A percentile compares a stretch with the other conserved stretches of the same genome.
These are phyloP conservation scores for Amaranthus tricolor DNA, from an alignment of 179 eudicot genomes.

Conservation along the genomic window DNA sequence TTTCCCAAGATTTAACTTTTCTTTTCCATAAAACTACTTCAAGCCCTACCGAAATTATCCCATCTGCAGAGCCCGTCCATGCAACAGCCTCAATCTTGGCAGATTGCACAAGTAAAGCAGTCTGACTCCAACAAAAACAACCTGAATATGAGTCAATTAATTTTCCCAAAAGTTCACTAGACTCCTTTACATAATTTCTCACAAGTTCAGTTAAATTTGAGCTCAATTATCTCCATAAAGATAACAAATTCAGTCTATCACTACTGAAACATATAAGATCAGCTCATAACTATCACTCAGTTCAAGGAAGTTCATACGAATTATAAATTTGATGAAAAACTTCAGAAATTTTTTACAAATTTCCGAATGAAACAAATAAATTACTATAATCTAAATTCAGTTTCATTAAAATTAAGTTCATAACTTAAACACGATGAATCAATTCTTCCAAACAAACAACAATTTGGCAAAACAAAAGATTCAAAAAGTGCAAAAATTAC, in stretches of 20 bases:
- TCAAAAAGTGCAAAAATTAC: conserved; percentile 21
- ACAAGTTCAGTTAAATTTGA: neutral
- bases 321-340: neutral
- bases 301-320: neutral
- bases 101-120: conserved; percentile 72
- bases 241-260: neutral
- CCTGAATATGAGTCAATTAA: conserved; percentile 97
- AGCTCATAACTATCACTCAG: neutral
- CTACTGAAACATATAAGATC: neutral
- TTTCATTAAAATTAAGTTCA: neutral
- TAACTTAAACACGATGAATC: neutral
- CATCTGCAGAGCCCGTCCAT: conserved; percentile 98
- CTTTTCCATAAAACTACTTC: conserved; percentile 88
- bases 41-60: conserved; percentile 70
- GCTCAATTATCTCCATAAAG: neutral
- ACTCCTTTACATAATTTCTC: neutral
- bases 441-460: neutral
- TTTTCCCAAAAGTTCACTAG: conserved; percentile 23
- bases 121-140: conserved; percentile 99
- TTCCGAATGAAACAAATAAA: neutral
- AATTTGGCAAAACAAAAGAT: neutral
- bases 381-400: neutral
- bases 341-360: too few species aligned
- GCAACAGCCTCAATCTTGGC: conserved; percentile 66
- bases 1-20: conserved; percentile 71